Evolutionary conservation across 2,329 filamentous ascomycete species (phyloP), one percentile per base, ranked within the genome.

Genomic region (Thermomyces lanuginosus): DNA sequence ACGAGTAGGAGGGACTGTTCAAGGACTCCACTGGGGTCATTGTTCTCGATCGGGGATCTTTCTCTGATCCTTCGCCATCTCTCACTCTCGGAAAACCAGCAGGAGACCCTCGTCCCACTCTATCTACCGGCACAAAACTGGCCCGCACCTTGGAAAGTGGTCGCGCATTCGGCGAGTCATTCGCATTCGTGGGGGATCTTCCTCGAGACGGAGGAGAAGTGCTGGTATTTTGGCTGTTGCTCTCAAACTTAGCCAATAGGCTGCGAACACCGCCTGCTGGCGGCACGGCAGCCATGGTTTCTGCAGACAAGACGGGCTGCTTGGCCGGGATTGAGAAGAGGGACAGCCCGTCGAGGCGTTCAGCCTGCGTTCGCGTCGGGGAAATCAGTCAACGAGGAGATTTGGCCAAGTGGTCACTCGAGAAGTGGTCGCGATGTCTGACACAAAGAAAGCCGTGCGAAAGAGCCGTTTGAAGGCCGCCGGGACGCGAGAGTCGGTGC

Each of bases 171-270:
- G 41, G 51, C 34, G 50, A 51, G 38, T 49, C 49, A 37, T 53
- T 51, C 18, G 55, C 55, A 14, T 44, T 48, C 30, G 63, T 69
- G 28, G 75, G 75, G 31, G 73, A 76, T 50, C 76, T 65, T 34
- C 76, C 77, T 58, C 76, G 64, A 36, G 76, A 74, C 9, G 72
- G 70, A 37, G 72, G 66, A 41, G 67, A 74, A 31, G 62, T 60
- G 39, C 71, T 42, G 23, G 38, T 70, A 35, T 61, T 60, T 39
- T 70, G 67, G 48, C 65, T 69, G 53, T 71, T 78, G 48, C 72
- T 70, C 61, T 84, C 78, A 50, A 83, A 83, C 66, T 79, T 81
- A 45, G 78, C 78, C 42, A 76, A 66, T 39, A 84, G 69, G 56
- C 78, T 79, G 57, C 65, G 74, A 45, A 80, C 75, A 45, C 68